A percentile compares a stretch with the other conserved stretches of the same genome.
These are phyloP conservation scores for Babesia sp. DNA, from an alignment of 169 alveolate species.

Conservation along the genomic window DNA sequence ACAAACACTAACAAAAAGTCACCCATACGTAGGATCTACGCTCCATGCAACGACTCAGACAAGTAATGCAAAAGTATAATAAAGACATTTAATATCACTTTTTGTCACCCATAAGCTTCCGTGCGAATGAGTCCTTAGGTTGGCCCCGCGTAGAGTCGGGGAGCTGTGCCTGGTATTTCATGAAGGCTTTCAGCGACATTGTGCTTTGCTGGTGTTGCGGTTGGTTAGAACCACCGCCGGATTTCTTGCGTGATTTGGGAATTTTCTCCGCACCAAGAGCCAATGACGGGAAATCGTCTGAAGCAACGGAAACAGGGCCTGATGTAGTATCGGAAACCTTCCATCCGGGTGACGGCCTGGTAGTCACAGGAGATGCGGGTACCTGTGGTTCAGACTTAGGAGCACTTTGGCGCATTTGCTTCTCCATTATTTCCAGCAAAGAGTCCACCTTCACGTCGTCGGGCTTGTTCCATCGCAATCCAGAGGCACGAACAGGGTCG, in stretches of 20 bases:
- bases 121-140: constrained; percentile 55
- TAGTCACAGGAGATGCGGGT: neutral
- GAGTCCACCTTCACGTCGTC: constrained; percentile 58
- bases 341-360: constrained; percentile 59
- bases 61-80: constrained; percentile 76
- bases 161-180: constrained; percentile 35
- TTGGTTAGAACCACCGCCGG: neutral
- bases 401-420: constrained; percentile 57
- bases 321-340: constrained; percentile 13
- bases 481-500: constrained; percentile 8
- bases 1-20: neutral
- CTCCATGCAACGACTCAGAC: constrained; percentile 72
- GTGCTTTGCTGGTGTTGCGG: constrained; percentile 44
- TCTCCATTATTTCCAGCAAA: constrained; percentile 60
- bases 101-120: constrained; percentile 60
- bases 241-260: constrained; percentile 9
- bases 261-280: constrained; percentile 34
- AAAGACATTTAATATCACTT: constrained; percentile 61
- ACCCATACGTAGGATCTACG: constrained; percentile 58
- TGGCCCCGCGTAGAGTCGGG: constrained; percentile 11
- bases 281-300: constrained; percentile 66
- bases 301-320: constrained; percentile 26
- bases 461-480: constrained; percentile 58
- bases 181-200: constrained; percentile 61
- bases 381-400: neutral